A percentile compares a stretch with the other conserved stretches of the same genome.
These are phyloP conservation scores for Cladosporium sp. DNA, from an alignment of 2,329 filamentous ascomycete species.

Conservation along the genomic window DNA sequence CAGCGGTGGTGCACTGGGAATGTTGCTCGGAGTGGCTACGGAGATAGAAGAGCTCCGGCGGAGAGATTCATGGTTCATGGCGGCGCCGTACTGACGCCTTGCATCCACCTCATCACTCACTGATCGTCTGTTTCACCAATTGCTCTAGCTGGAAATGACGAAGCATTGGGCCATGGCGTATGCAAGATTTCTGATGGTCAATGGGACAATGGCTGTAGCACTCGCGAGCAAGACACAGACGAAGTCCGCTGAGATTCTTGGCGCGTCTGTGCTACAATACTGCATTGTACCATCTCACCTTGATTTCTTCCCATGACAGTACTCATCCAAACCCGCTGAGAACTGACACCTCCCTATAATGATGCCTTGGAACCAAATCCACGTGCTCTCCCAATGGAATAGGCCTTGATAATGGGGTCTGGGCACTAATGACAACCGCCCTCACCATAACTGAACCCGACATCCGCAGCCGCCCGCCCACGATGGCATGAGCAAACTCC, in stretches of 20 bases:
- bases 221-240: background rate
- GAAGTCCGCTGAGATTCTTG: background rate
- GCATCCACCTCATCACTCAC: slow-evolving; percentile 5
- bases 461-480: slow-evolving; percentile 5
- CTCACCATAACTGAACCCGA: background rate
- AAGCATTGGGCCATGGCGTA: background rate
- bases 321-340: too few relatives aligned
- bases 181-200: background rate
- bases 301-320: too few relatives aligned
- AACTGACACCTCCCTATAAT: too few relatives aligned
- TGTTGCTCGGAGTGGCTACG: background rate
- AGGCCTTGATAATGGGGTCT: background rate
- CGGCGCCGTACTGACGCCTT: slow-evolving; percentile 9
- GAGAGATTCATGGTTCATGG: slow-evolving; percentile 12
- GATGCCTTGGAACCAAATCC: background rate
- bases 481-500: background rate
- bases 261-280: background rate
- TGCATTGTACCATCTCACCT: too few relatives aligned
- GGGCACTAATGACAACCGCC: background rate
- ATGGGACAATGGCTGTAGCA: background rate
- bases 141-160: background rate
- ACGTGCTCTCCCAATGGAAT: background rate
- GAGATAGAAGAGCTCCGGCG: slow-evolving; percentile 8
- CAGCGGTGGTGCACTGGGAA: slow-evolving; percentile 19
- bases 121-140: background rate